Percentiles rank a stretch among this genome's conserved stretches.
Conservation (phyloP, 257 asterid species). For the Petunia axillaris region DNA sequence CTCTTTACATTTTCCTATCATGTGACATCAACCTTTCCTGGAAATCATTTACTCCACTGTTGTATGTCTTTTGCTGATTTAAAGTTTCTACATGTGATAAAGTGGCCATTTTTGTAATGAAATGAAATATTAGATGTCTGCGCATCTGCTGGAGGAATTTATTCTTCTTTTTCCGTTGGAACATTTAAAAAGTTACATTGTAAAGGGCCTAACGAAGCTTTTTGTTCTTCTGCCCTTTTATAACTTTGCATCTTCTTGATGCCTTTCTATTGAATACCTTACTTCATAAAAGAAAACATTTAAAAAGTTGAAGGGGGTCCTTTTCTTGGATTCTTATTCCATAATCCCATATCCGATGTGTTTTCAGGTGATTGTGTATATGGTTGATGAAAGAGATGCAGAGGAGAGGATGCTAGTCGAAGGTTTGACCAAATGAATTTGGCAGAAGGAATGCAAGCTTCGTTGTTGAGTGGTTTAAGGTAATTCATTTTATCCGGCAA, state of each 20-base stretch:
- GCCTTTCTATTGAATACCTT: no score
- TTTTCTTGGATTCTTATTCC: slow-evolving; percentile 26
- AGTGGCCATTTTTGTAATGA: slow-evolving; percentile 37
- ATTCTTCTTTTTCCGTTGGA: not conserved
- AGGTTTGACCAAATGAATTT: slow-evolving; percentile 66
- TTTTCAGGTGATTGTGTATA: slow-evolving; percentile 40
- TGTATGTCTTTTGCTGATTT: slow-evolving; percentile 64
- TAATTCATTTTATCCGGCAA: slow-evolving; percentile 26
- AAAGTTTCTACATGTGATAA: slow-evolving; percentile 46
- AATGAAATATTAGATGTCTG: slow-evolving; percentile 42
- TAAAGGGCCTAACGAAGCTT: no score
- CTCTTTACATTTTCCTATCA: slow-evolving; percentile 46
- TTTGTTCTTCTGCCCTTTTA: no score
- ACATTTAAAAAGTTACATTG: not conserved
- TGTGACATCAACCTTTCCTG: slow-evolving; percentile 59
- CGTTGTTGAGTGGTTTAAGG: slow-evolving; percentile 88
- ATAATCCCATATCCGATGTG: not conserved
- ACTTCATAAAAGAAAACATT: no score
- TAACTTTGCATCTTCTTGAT: no score
- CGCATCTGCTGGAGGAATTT: slow-evolving; percentile 30
- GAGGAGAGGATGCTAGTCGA: slow-evolving; percentile 79
- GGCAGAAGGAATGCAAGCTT: slow-evolving; percentile 73
- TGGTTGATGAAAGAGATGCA: slow-evolving; percentile 83
- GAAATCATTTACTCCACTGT: slow-evolving; percentile 56
- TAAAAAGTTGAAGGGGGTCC: not conserved